A percentile compares a stretch with the other conserved stretches of the same genome.
Conservation (phyloP, 2,329 filamentous ascomycete genomes). For the Pseudodiploospora longispora region DNA sequence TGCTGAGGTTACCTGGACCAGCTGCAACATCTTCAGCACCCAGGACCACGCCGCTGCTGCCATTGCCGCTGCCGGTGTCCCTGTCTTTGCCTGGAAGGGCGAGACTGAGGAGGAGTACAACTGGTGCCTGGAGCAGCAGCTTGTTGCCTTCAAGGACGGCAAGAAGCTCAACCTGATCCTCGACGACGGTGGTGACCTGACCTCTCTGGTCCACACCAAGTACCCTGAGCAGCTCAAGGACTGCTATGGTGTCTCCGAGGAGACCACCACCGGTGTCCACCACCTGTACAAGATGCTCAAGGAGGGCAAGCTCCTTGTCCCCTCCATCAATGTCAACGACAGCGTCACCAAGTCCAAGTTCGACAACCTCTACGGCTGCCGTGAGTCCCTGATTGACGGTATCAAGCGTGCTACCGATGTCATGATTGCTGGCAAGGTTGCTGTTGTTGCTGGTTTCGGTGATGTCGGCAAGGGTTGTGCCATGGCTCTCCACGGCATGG, state of each 20-base stretch:
- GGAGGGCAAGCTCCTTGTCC: constrained; percentile 79
- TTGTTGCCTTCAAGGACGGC: constrained; percentile 91
- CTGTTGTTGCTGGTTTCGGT: constrained; percentile 95
- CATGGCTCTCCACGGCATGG: constrained; percentile 92
- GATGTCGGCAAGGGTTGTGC: constrained; percentile 99
- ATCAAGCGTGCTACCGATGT: constrained; percentile 99
- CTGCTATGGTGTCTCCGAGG: constrained; percentile 98
- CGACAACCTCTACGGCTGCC: constrained; percentile 99
- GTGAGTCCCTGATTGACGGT: constrained; percentile 95
- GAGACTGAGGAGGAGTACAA: constrained; percentile 99
- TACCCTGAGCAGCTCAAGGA: constrained; percentile 97
- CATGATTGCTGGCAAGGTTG: constrained; percentile 99
- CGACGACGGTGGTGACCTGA: constrained; percentile 96
- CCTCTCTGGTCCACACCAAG: constrained; percentile 92
- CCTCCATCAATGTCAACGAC: constrained; percentile 99
- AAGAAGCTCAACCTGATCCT: constrained; percentile 98
- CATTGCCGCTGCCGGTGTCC: constrained; percentile 87
- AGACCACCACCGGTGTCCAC: constrained; percentile 99
- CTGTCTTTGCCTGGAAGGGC: constrained; percentile 72
- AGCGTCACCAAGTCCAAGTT: constrained; percentile 99
- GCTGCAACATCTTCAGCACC: constrained; percentile 99
- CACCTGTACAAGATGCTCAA: constrained; percentile 98
- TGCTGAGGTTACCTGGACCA: constrained; percentile 97
- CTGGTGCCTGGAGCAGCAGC: constrained; percentile 99
- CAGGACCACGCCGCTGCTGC: constrained; percentile 97